These are phyloP conservation scores for Yamadazyma sp. DNA, from an alignment of 805 yeast genomes.

Conservation along the genomic window DNA sequence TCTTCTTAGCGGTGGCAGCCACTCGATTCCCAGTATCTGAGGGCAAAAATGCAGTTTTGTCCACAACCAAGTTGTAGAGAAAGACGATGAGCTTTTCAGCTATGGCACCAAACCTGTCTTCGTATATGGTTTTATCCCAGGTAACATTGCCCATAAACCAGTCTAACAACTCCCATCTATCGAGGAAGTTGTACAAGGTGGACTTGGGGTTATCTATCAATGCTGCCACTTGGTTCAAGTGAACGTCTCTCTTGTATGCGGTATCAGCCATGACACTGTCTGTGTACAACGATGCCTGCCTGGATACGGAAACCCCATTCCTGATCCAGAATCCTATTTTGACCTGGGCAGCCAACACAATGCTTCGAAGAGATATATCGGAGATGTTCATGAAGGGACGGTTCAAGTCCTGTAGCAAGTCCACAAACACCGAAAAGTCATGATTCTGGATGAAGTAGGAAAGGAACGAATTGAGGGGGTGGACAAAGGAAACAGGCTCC, in stretches of 20 bases:
- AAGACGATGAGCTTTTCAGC: conserved; percentile 43
- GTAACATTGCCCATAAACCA: conserved; percentile 45
- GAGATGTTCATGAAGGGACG: conserved; percentile 47
- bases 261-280: conserved; percentile 42
- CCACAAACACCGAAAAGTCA: conserved; percentile 23
- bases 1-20: conserved; percentile 31
- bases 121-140: conserved; percentile 41
- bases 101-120: conserved; percentile 48
- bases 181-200: conserved; percentile 39
- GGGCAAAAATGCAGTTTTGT: conserved; percentile 29
- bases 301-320: conserved; percentile 58
- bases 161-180: conserved; percentile 56
- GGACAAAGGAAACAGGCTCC: conserved; percentile 54
- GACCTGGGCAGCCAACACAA: conserved; percentile 62
- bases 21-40: conserved; percentile 27
- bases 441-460: conserved; percentile 43
- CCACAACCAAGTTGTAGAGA: conserved; percentile 45
- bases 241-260: conserved; percentile 44
- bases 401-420: conserved; percentile 14
- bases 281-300: conserved; percentile 51
- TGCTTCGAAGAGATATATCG: conserved; percentile 58
- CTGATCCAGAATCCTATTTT: conserved; percentile 71
- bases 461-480: conserved; percentile 59
- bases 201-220: conserved; percentile 38
- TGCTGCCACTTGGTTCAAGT: conserved; percentile 45